Evolutionary conservation across 2,329 filamentous ascomycete species (phyloP).

Genomic region (Phaeosphaeriaceae sp.): DNA sequence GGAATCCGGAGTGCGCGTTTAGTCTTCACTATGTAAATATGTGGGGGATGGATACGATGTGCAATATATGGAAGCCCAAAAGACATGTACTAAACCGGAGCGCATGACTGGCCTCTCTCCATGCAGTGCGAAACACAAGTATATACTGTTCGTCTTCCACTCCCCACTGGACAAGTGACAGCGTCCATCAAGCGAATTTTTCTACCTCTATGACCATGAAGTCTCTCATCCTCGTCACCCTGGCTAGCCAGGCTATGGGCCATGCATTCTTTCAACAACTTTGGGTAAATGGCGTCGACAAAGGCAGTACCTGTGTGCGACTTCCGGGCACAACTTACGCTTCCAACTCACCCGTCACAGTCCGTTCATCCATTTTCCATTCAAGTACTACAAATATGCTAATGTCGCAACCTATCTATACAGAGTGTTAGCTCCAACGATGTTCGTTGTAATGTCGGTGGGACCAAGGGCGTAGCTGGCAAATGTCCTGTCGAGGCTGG

Average conservation of each 20-base stretch:
- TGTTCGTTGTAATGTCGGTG: slow-evolving; percentile 56
- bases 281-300: slow-evolving; percentile 53
- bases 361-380: slow-evolving; percentile 34
- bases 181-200: not conserved
- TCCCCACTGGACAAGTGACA: not conserved
- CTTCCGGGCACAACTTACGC: slow-evolving; percentile 14
- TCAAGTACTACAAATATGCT: not conserved
- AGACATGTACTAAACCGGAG: not conserved
- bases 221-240: slow-evolving; percentile 15
- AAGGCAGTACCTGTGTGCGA: slow-evolving; percentile 30
- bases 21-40: not conserved
- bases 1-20: slow-evolving; percentile 1
- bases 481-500: slow-evolving; percentile 32
- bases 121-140: not conserved
- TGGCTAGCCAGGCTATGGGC: slow-evolving; percentile 33
- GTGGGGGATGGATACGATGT: not conserved
- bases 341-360: slow-evolving; percentile 44
- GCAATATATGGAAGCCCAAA: slow-evolving; percentile 6
- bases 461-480: slow-evolving; percentile 21
- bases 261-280: slow-evolving; percentile 58
- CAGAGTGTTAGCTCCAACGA: slow-evolving; percentile 57
- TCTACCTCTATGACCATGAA: slow-evolving; percentile 19
- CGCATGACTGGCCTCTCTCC: not conserved
- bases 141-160: not conserved
- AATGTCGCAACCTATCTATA: slow-evolving; percentile 52